Evolutionary conservation across 2,329 filamentous ascomycete species (phyloP), one percentile per base, ranked within the genome.

Genomic region (Acephala macrosclerotiorum): DNA sequence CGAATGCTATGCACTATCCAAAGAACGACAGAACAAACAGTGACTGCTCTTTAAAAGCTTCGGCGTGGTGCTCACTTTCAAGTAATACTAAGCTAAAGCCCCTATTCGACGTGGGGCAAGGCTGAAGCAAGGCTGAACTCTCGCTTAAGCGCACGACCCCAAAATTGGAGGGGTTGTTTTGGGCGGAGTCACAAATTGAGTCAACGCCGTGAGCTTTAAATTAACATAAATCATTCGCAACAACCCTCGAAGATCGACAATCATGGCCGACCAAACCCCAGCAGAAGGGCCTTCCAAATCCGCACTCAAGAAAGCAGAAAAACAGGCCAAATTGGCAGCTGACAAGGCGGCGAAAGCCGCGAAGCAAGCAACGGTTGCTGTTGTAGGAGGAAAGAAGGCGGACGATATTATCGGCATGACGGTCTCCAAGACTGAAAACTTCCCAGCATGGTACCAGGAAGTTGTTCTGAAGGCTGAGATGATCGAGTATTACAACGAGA

Each of bases 401-500:
- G 86, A 88, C 76, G 86, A 89, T 70, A 87, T 96, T 71, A 96
- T 96, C 74, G 94, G 94, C 70, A 97, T 97, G 75, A 96, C 94
- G 69, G 89, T 91, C 67, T 85, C 87, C 70, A 98, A 97, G 81
- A 84, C 90, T 58, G 90, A 92, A 57, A 93, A 98, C 81, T 96
- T 99, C 78, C 86, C 93, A 59, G 89, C 90, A 80, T 99, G 96
- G 96, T 99, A 99, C 81, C 93, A 97, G 81, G 95, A 99, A 81
- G 92, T 98, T 67, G 91, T 99, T 64, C 89, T 94, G 76, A 99
- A 99, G 87, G 93, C 93, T 74, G 93, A 97, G 78, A 92, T 99
- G 91, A 90, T 98, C 75, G 94, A 97, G 76, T 99, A 97, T 87
- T 98, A 97, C 58, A 71, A 80, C 76, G 92, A 97, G 81, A 95